Evolutionary conservation across 768 basidiomycete species (phyloP), one percentile per base, ranked within the genome.

Genomic region (Lactarius hatsudake): DNA sequence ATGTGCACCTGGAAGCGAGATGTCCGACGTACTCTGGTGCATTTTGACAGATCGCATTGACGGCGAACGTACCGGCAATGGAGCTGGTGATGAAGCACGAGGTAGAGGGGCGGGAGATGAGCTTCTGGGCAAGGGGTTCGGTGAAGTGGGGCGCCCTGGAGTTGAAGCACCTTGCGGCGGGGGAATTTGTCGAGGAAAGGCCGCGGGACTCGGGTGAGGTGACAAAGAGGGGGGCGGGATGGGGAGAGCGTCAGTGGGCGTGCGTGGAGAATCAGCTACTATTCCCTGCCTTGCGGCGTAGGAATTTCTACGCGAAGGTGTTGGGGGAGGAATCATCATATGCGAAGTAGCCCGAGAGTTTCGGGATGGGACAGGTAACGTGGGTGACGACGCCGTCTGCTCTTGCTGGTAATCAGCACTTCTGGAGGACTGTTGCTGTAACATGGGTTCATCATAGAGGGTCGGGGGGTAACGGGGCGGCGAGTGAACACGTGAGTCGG

Each of bases 11-110:
- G 70, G 70, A 59, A 69, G 53, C 13, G 70, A 69, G 18, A 61
- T 64, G 32, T 69, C 61, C 38, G 68, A 64, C 15, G 63, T 0
- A 38, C 45, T 62, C 36, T 62, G 48, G 36, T 30, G 40, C 17
- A 67, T 48, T 8, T 38, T 23, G 43, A 7, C 18, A 36, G 66
- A 64, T 60, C 61, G 65, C 57, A 56, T 26, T 3, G 68, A 69
- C 17, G 68, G 68, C 26, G 68, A 69, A 28, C 66, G 68, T 9
- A 69, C 13, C 6, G 68, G 68, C 26, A 69, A 54, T 36, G 66
- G 68, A 7, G 28, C 30, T 45, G 68, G 65, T 18, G 61, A 59
- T 26, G 68, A 26, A 2, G 68, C 66, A 26, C 68, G 57, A 42
- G 36, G 61, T 55, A 69, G 68, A 23, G 68, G 65, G 20, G 42